Percentiles rank a stretch among this genome's conserved stretches.
These are phyloP conservation scores for Pythium monospermum DNA, from an alignment of 352 stramenopile species.

Conservation along the genomic window DNA sequence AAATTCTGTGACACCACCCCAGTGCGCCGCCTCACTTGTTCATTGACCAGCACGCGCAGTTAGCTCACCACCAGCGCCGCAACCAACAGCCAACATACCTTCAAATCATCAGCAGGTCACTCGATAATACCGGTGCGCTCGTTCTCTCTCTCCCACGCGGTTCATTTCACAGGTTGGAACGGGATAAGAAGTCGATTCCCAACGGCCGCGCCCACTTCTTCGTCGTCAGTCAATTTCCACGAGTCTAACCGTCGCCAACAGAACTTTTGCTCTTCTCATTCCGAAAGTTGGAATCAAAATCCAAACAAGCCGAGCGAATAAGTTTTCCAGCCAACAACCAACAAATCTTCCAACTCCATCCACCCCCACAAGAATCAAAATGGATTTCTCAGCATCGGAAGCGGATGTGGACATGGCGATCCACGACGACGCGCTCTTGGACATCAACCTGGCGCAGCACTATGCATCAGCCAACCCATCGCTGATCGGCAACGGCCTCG, in stretches of 20 bases:
- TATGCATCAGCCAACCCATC: constrained; percentile 19
- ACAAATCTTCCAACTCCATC: constrained; percentile 3
- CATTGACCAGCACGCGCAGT: no score
- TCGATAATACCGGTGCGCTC: background rate
- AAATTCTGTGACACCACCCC: no score
- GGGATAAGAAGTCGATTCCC: constrained; percentile 16
- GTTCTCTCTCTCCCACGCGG: background rate
- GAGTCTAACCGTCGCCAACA: constrained; percentile 1
- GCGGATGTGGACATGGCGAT: constrained; percentile 72
- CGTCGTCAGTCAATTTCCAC: constrained; percentile 13
- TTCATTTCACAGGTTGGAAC: constrained; percentile 14
- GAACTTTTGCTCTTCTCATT: no score
- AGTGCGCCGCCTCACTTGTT: no score
- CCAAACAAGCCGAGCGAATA: no score
- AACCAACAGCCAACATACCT: no score
- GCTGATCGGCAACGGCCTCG: constrained; percentile 25
- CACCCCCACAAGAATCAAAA: constrained; percentile 8
- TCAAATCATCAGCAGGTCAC: no score
- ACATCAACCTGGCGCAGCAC: constrained; percentile 40
- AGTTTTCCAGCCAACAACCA: no score
- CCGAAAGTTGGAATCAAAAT: no score
- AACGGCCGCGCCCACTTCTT: background rate
- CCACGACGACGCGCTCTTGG: constrained; percentile 57
- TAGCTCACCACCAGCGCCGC: no score
- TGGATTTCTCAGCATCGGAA: constrained; percentile 57